Evolutionary conservation across 164 flowering plant species (phyloP), one percentile per base, ranked within the genome.

Genomic region (Umbilicus rupestris): DNA sequence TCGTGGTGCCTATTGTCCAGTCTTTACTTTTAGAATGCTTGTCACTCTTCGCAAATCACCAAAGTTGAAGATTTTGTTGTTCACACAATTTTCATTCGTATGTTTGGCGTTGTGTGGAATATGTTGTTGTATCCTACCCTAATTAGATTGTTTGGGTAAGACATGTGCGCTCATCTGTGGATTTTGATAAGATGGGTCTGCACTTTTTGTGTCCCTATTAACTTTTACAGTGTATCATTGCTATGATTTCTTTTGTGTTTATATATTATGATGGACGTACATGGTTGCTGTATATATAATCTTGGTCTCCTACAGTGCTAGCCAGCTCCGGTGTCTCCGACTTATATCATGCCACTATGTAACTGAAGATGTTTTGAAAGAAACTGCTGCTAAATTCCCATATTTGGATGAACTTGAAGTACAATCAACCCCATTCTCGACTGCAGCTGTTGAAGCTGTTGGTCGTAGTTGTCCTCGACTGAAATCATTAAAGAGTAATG

Each of bases 401-500:
- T 0, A n/a, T 24, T 62, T 62, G 42, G 42, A 35, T 5, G 65
- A 62, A 29, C 65, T 62, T 35, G 24, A 62, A 19, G 28, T 62
- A 7, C 41, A 17, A 35, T 39, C 41, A 8, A 17, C 42, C 42
- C 28, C 9, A 22, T 62, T 62, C 12, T 39, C 65, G 17, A 35
- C 3, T 22, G 65, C 22, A 8, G 26, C 65, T 19, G 11, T 62
- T 4, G 44, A 33, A 35, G 65, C 65, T 11, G n/a, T 62, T 22
- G 65, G 65, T 20, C 41, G 65, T 62, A 11, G 65, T 19, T 62
- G 65, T 35, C 44, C 65, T 31, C 65, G 10, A n/a, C 1, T 62
- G 65, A 33, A 7, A 35, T 31, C 65, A 20, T 35, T 62, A 3
- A 62, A 62, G 44, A 2, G 8, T 11, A 62, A 33, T 20, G 39